Base-by-base conservation (phyloP, 2,329 filamentous ascomycete genomes). In the Fusarium multiceps region DNA sequence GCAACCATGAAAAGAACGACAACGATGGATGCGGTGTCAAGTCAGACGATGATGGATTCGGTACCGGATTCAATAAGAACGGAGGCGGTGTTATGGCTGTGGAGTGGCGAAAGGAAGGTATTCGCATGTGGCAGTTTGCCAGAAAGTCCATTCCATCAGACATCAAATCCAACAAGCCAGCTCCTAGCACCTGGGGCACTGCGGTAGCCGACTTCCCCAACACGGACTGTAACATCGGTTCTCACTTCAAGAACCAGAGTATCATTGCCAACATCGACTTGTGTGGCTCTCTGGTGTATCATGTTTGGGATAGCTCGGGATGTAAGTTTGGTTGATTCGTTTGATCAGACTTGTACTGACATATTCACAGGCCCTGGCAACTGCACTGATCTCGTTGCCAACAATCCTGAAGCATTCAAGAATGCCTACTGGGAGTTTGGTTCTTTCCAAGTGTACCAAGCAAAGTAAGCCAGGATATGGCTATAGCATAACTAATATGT, bases 341-440 rank as follows among this genome's bases (percentile, higher is more conserved):
- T 20, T 7, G 12, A 28, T 12, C 18, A 21, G 11, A 25, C n/a
- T 4, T 56, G 20, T 12, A 51, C 59, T 72, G 27, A 69, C 50
- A 11, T 18, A n/a, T 27, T 30, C 27, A 41, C 30, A 85, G 83
- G 87, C 71, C 83, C 87, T 0, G 83, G 82, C 23, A 88, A 83
- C 58, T 91, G 89, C 73, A 81, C 81, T 6, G 83, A 87, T 51
- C 87, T 83, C 66, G 88, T 90, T 10, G 84, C 88, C 8, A 86
- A 85, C 56, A 85, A 88, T 69, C 88, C 85, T 21, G 78, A 75
- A 21, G 85, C 79, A 3, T 92, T 88, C 76, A 82, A 79, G 45
- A 83, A 87, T 73, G 90, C 87, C 2, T 92, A 84, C 75, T 93
- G 87, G 90, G 88, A 88, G 78, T 90, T 91, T 79, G 86, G 84